Base-by-base conservation (phyloP, 1,284 basidiomycete species). In the Malassezia psittaci region DNA sequence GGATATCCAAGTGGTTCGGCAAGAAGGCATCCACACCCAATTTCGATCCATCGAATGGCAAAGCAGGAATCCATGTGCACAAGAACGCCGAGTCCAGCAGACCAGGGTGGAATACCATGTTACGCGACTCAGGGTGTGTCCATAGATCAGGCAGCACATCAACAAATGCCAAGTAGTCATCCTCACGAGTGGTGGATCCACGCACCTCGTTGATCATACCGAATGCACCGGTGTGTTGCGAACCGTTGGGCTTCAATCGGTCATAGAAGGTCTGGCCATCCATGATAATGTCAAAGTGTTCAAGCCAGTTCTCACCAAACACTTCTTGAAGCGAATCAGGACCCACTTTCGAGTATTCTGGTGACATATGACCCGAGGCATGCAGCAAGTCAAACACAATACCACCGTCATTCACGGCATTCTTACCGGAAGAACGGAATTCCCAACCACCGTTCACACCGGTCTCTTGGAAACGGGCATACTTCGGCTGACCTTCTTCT, bases 281-380 rank as follows among this genome's bases (percentile, higher is more conserved):
- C 57, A 58, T 58, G 51, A 54, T 32, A 46, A 58, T 53, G 57
- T 58, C 57, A 54, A 58, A 58, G 55, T 57, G 48, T 9, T 39
- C 35, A 12, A 57, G 16, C 55, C 55, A 57, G 42, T 58, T 45
- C 47, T 58, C 39, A 21, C 51, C 51, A 24, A 58, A 58, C 34
- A 53, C 46, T 48, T 58, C 57, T 18, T 34, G 29, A 21, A 58
- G 53, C 45, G 40, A 18, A 29, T 52, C 24, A 21, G 57, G 57
- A n/a, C 55, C 55, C 9, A 57, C 12, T 2, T 39, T 45, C 1
- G 55, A 52, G 45, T 39, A 42, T 34, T 58, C 57, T 4, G 57
- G 19, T 21, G 34, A 45, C 51, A 54, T 54, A 15, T 54, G 47
- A 19, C 57, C 57, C 10, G 40, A 46, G 29, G 57, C 57, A 35